Percentiles rank a stretch among this genome's conserved stretches.
These are phyloP conservation scores for Colletotrichum ledebouriae DNA, from an alignment of 2,329 filamentous ascomycete genomes.

Conservation along the genomic window DNA sequence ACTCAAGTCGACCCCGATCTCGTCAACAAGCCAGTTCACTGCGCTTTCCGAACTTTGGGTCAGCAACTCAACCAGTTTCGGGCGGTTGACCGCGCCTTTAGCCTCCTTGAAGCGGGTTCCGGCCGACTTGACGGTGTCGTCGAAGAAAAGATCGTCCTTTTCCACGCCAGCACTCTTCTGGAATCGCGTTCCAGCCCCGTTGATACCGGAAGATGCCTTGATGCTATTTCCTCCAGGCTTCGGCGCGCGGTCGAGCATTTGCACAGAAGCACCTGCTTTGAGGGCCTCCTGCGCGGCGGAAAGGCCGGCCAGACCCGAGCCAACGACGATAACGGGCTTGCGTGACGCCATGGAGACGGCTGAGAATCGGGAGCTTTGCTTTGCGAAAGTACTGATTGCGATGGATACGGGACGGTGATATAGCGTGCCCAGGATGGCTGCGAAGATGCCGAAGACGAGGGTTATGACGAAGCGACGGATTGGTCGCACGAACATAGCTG, in stretches of 20 bases:
- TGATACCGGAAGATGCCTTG: constrained; percentile 77
- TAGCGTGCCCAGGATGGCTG: constrained; percentile 43
- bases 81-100: constrained; percentile 49
- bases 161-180: constrained; percentile 58
- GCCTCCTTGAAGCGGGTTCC: constrained; percentile 56
- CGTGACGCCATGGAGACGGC: constrained; percentile 37
- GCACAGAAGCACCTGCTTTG: constrained; percentile 63
- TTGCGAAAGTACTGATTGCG: neutral
- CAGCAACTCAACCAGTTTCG: constrained; percentile 62
- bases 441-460: constrained; percentile 45
- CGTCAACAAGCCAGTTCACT: constrained; percentile 69
- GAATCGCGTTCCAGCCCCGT: constrained; percentile 70
- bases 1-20: constrained; percentile 69
- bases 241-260: constrained; percentile 69
- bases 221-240: constrained; percentile 76
- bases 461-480: constrained; percentile 36
- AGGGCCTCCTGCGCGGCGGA: constrained; percentile 71
- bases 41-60: constrained; percentile 62
- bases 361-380: neutral
- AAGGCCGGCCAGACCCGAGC: constrained; percentile 74
- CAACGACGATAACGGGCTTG: constrained; percentile 70
- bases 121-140: constrained; percentile 70
- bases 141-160: constrained; percentile 60
- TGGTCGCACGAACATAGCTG: constrained; percentile 29
- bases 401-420: constrained; percentile 42